Percentiles rank a stretch among this genome's conserved stretches.
Conservation (phyloP, 2,329 filamentous ascomycete genomes). For the Periconia sp. region DNA sequence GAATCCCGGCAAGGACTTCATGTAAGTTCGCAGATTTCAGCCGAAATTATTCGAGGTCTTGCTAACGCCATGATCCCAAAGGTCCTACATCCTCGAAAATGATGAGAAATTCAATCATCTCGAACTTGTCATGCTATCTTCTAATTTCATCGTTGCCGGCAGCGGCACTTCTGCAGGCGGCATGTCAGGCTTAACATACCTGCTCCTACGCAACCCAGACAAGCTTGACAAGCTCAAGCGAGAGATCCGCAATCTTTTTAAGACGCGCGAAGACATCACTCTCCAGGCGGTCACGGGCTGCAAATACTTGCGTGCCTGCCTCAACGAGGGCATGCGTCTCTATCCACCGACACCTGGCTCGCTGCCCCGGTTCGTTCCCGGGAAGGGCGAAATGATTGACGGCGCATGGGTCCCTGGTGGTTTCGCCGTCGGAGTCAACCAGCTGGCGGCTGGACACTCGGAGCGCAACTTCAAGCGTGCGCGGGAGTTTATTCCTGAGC, state of each 20-base stretch:
- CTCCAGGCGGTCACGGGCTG: conserved; percentile 20
- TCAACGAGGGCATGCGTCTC: conserved; percentile 29
- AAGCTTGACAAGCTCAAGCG: conserved; percentile 23
- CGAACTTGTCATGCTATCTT: conserved; percentile 33
- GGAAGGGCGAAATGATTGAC: conserved; percentile 26
- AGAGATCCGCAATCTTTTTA: conserved; percentile 29
- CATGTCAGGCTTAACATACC: conserved; percentile 38
- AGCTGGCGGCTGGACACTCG: conserved; percentile 28
- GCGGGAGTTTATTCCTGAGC: conserved; percentile 14
- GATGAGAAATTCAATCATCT: conserved; percentile 24
- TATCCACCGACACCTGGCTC: conserved; percentile 21
- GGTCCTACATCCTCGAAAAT: conserved; percentile 32
- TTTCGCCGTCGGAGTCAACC: conserved; percentile 26
- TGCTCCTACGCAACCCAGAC: conserved; percentile 34
- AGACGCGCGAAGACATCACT: conserved; percentile 28
- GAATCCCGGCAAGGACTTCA: too few relatives aligned
- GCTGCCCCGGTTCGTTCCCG: conserved; percentile 24
- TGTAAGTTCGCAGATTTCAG: conserved; percentile 14
- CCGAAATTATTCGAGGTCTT: conserved; percentile 12
- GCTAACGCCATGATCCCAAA: conserved; percentile 16
- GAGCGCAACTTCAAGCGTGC: conserved; percentile 29
- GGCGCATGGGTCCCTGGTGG: conserved; percentile 23
- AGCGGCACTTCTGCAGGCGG: conserved; percentile 48
- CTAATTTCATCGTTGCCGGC: conserved; percentile 45
- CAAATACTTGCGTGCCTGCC: conserved; percentile 28